phyloP scores from a whole-genome alignment of 169 alveolate genomes.

The Plasmodium vivax region DNA sequence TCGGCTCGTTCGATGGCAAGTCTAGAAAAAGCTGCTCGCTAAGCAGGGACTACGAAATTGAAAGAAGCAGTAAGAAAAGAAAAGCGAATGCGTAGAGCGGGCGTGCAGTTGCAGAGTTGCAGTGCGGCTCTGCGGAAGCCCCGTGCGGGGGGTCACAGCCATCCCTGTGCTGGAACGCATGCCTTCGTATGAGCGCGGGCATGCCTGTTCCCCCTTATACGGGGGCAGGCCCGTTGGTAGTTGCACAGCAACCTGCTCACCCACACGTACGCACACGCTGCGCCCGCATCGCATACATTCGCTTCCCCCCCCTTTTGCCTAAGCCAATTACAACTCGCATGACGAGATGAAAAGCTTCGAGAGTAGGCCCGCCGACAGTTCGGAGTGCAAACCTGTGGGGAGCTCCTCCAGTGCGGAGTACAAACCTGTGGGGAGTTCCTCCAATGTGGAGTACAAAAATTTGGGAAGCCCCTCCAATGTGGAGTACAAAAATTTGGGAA shows the following conservation, averaged over 20 bases:
- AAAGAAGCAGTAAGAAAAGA: constrained; percentile 15
- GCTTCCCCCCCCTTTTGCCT: neutral
- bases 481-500: constrained; percentile 34
- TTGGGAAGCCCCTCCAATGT: constrained; percentile 37
- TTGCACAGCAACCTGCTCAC: neutral
- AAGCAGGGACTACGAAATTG: constrained; percentile 16
- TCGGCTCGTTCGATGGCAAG: constrained; percentile 9
- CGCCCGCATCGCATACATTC: neutral
- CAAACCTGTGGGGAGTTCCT: neutral
- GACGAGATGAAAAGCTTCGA: neutral
- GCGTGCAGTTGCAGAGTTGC: neutral
- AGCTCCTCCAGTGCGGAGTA: constrained; percentile 20
- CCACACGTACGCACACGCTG: neutral
- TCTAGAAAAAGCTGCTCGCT: constrained; percentile 9
- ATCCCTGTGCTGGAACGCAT: neutral
- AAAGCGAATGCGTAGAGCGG: neutral
- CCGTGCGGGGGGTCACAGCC: neutral
- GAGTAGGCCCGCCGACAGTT: neutral
- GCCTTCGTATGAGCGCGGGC: neutral
- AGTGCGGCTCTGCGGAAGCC: neutral
- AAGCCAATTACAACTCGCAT: neutral
- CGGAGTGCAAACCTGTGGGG: constrained; percentile 24
- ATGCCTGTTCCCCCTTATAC: neutral
- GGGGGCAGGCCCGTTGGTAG: neutral
- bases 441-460: constrained; percentile 1